These are phyloP conservation scores for Vitis rupestris DNA, from an alignment of 164 flowering plant genomes.

Conservation along the genomic window DNA sequence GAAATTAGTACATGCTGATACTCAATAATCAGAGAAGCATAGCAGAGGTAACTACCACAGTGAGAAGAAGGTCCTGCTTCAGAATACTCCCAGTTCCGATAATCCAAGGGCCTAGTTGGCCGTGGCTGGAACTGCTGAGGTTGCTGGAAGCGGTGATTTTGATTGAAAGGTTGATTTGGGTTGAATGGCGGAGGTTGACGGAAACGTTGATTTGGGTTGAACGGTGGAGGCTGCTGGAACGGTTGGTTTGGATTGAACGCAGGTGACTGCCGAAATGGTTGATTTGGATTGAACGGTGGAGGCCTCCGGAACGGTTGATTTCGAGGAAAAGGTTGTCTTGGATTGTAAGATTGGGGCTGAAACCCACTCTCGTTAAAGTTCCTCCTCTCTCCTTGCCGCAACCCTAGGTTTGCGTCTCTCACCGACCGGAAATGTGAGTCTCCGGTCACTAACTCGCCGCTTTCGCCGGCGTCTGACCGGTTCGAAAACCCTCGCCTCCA, in stretches of 20 bases:
- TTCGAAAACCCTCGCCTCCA: slow-evolving; percentile 33
- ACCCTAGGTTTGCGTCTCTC: slow-evolving; percentile 24
- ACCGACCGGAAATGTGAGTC: slow-evolving; percentile 38
- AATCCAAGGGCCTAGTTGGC: slow-evolving; percentile 33
- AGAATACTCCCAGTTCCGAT: slow-evolving; percentile 55
- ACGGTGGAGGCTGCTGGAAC: slow-evolving; percentile 12
- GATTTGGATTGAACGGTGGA: slow-evolving; percentile 22
- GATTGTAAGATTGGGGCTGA: neutral
- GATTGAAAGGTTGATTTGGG: slow-evolving; percentile 3
- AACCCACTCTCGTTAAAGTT: slow-evolving; percentile 5
- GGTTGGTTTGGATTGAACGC: slow-evolving; percentile 2
- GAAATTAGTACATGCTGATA: too few species aligned
- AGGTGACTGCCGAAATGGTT: slow-evolving; percentile 15
- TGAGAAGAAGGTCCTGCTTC: slow-evolving; percentile 35
- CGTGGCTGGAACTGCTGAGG: slow-evolving; percentile 21
- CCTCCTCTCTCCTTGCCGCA: slow-evolving; percentile 19
- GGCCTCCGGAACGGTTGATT: slow-evolving; percentile 4
- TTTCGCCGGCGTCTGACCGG: slow-evolving; percentile 10
- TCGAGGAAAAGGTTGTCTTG: slow-evolving; percentile 1
- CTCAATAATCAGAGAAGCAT: neutral
- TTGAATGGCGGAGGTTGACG: slow-evolving; percentile 16
- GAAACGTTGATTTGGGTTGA: slow-evolving; percentile 18
- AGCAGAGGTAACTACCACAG: slow-evolving; percentile 33
- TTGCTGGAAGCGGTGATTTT: neutral
- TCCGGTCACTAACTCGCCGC: slow-evolving; percentile 28